Conservation (phyloP, 202 grass and related monocot species). For the Saccharum hybrid region DNA sequence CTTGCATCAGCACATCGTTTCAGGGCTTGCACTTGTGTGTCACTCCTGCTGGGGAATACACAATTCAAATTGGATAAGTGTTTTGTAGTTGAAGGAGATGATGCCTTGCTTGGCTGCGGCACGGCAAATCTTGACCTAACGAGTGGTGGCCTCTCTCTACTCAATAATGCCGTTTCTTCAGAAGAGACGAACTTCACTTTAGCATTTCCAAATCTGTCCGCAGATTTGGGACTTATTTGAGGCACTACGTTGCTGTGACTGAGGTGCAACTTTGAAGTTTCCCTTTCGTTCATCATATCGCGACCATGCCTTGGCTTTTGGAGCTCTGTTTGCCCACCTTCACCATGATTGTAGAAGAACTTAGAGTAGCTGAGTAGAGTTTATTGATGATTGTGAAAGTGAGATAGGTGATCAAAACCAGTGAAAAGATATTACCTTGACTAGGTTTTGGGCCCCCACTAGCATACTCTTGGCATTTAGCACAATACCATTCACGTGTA, state of each 20-base stretch:
- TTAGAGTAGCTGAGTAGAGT: background rate
- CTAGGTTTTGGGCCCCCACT: constrained; percentile 23
- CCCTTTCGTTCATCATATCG: background rate
- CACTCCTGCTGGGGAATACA: constrained; percentile 12
- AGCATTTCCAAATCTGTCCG: constrained; percentile 42
- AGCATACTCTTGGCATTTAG: constrained; percentile 18
- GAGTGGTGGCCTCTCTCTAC: constrained; percentile 16
- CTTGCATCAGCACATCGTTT: constrained; percentile 2
- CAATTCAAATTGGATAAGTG: constrained; percentile 10
- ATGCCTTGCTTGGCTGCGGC: background rate
- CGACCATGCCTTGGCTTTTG: constrained; percentile 4
- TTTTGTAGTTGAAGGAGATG: constrained; percentile 24
- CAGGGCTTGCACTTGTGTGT: constrained; percentile 17
- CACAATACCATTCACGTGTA: background rate
- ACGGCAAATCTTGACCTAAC: constrained; percentile 7
- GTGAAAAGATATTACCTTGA: constrained; percentile 28
- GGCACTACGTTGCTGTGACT: background rate
- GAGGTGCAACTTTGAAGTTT: background rate
- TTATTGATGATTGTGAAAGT: constrained; percentile 8
- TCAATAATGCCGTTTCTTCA: constrained; percentile 50
- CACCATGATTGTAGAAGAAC: constrained; percentile 8
- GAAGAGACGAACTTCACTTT: constrained; percentile 59
- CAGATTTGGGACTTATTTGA: constrained; percentile 23
- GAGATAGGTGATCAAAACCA: constrained; percentile 12
- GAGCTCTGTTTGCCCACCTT: constrained; percentile 40